phyloP scores from a whole-genome alignment of 805 yeast species.

The Starmerella floricola region DNA sequence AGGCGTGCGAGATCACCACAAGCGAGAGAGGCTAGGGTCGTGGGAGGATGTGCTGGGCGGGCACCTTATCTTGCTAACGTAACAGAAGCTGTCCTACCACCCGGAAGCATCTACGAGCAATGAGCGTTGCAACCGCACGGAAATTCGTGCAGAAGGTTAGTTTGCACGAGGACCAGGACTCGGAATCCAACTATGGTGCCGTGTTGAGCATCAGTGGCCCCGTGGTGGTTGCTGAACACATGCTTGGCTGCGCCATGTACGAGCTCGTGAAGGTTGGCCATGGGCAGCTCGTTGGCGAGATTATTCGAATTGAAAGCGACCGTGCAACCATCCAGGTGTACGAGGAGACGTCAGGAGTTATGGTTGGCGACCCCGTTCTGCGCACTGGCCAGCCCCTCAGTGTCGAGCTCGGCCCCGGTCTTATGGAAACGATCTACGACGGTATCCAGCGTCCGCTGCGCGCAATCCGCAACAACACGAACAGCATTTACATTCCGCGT shows the following conservation, averaged over 20 bases:
- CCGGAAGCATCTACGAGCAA: constrained; percentile 1
- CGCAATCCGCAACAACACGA: constrained; percentile 75
- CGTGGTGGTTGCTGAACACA: constrained; percentile 92
- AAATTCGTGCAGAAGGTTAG: constrained; percentile 80
- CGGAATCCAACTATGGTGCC: constrained; percentile 61
- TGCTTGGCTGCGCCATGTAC: constrained; percentile 99
- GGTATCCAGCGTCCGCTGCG: constrained; percentile 99
- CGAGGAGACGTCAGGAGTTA: constrained; percentile 98
- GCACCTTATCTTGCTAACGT: constrained; percentile 7
- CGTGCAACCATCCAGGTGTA: constrained; percentile 98
- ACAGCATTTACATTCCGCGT: constrained; percentile 95
- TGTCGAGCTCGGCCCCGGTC: constrained; percentile 97
- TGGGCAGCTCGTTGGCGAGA: constrained; percentile 94
- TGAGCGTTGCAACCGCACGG: constrained; percentile 75
- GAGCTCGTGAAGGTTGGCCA: constrained; percentile 97
- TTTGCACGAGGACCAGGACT: constrained; percentile 48
- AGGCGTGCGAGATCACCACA: no score
- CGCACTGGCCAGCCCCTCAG: constrained; percentile 99
- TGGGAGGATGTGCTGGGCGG: no score
- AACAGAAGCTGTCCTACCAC: not conserved
- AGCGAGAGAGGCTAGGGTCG: no score
- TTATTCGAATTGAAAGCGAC: constrained; percentile 90
- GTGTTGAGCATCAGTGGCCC: constrained; percentile 97
- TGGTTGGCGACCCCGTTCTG: constrained; percentile 97
- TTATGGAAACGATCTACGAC: constrained; percentile 97